Conservation (phyloP, 148 eudicot species). For the Fallopia convolvulus region DNA sequence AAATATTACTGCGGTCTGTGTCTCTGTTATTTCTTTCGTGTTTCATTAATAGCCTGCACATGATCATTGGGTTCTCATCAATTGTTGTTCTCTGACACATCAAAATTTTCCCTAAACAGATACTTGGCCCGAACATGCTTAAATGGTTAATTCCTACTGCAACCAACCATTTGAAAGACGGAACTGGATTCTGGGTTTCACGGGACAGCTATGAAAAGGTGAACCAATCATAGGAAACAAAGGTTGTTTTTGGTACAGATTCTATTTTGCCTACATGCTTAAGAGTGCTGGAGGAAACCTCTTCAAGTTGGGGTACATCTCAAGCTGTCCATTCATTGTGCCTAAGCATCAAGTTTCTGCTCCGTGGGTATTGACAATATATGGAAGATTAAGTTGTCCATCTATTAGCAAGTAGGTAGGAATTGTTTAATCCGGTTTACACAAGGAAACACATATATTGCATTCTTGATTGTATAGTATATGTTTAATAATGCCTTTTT, state of each 20-base stretch:
- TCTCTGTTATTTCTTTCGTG: background rate
- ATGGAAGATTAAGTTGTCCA: background rate
- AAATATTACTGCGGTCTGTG: slow-evolving; percentile 40
- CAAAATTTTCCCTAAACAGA: slow-evolving; percentile 23
- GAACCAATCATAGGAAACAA: slow-evolving; percentile 1
- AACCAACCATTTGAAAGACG: slow-evolving; percentile 51
- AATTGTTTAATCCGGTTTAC: background rate
- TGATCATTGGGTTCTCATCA: background rate
- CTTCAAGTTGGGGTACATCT: background rate
- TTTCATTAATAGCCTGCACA: background rate
- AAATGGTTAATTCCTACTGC: slow-evolving; percentile 60
- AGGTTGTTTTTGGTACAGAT: background rate
- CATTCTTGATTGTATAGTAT: background rate
- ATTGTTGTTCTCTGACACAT: background rate
- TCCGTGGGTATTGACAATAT: background rate
- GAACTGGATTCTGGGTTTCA: slow-evolving; percentile 44
- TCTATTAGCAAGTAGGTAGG: background rate
- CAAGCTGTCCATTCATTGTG: background rate
- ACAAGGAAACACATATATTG: background rate
- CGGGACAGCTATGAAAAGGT: slow-evolving; percentile 24
- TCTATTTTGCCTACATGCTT: background rate
- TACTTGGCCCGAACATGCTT: slow-evolving; percentile 55
- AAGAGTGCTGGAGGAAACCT: background rate
- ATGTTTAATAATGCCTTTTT: background rate
- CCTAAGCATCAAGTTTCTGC: background rate